Evolutionary conservation across 495 filamentous ascomycete genomes (phyloP), one percentile per base, ranked within the genome.

Genomic region (Darksidea phi): DNA sequence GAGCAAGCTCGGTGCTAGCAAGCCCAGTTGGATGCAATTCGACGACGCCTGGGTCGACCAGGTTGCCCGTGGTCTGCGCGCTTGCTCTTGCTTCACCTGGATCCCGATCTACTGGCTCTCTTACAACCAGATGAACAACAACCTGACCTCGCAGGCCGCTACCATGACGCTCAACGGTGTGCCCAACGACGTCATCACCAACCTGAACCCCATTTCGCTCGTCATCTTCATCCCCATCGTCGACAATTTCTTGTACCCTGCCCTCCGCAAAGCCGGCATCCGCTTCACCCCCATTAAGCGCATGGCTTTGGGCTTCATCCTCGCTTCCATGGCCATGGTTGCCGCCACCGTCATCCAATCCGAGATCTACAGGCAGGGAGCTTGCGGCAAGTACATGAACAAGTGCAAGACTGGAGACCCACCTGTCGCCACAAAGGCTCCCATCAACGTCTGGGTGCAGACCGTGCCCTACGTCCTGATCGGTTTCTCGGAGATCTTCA

Each of bases 171-270:
- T 88, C 10, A 80, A 82, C 51, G 87, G 88, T 20, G 81, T 91
- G 0, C 89, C 89, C 58, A 90, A 92, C 74, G 89, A 94, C 68
- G 79, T 92, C 38, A 79, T 93, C 67, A 83, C 82, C 66, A 94
- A 94, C 71, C 80, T 94, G 23, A 85, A 93, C 71, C 88, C 89
- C 15, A 77, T 93, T 57, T 78, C 87, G 1, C 74, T 92, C 37
- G 81, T 93, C 70, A 88, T 94, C 71, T 80, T 91, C 61, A 90
- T 93, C 54, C 89, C 89, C 8, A 79, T 93, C 55, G 78, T 81
- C 62, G 89, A 94, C 67, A 73, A 78, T 11, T 32, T 89, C 53
- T 26, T 92, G 51, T 94, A 91, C 70, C 89, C 89, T 0, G 70
- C 70, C 11, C 75, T 93, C 11, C 83, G 86, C 58, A 84, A 80